phyloP scores from a whole-genome alignment of 225 moss, liverwort and hornwort species.

The Anthoceros angustus region DNA sequence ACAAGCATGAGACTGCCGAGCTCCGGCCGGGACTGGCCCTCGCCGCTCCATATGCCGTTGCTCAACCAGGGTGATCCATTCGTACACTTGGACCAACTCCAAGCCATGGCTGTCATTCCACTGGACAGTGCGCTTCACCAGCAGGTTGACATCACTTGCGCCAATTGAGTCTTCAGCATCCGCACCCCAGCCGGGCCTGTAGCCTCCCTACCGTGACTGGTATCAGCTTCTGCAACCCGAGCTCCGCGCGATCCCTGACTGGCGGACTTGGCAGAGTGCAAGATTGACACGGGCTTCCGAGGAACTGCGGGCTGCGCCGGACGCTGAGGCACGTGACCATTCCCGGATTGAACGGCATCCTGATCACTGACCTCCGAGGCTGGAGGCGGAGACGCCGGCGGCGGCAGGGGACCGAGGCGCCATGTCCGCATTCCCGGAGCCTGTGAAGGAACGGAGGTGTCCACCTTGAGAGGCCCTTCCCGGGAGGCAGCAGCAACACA shows the following conservation, averaged over 20 bases:
- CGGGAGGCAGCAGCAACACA: neutral
- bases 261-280: neutral
- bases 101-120: neutral
- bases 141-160: neutral
- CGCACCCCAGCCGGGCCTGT: neutral
- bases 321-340: neutral
- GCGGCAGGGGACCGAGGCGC: neutral
- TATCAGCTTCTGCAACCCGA: neutral
- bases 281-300: neutral
- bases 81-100: conserved; percentile 2
- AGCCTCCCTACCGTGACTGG: neutral
- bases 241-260: neutral
- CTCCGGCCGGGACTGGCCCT: too few relatives aligned
- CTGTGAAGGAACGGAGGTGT: neutral
- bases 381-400: neutral
- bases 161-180: neutral
- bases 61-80: neutral
- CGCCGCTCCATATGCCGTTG: neutral
- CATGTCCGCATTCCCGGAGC: conserved; percentile 4
- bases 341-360: neutral
- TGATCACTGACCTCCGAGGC: neutral
- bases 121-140: neutral
- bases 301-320: neutral
- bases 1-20: too few relatives aligned
- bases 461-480: neutral